Conservation (phyloP, 345 rosid genomes). For the Linum lewisii region DNA sequence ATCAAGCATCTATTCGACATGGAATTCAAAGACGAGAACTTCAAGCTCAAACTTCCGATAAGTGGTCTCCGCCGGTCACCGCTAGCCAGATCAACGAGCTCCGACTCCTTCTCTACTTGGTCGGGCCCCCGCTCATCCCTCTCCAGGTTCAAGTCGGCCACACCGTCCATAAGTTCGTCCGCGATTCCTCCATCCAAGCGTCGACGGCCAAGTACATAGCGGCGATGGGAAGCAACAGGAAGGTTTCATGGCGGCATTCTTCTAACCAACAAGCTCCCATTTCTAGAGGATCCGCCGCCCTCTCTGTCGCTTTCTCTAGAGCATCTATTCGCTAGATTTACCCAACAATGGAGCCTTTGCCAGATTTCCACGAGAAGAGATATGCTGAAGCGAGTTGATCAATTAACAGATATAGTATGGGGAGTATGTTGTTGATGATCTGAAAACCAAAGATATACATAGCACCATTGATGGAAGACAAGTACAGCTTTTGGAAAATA, state of each 20-base stretch:
- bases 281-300: slow-evolving; percentile 78
- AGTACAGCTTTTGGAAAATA: too few relatives aligned
- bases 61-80: slow-evolving; percentile 68
- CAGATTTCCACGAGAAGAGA: too few relatives aligned
- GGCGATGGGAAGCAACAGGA: slow-evolving; percentile 88
- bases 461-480: too few relatives aligned
- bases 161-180: slow-evolving; percentile 62
- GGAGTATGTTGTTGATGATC: too few relatives aligned
- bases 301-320: slow-evolving; percentile 74
- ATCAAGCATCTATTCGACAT: too few relatives aligned
- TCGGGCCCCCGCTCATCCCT: slow-evolving; percentile 92
- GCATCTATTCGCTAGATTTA: too few relatives aligned
- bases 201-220: slow-evolving; percentile 93
- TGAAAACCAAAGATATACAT: too few relatives aligned
- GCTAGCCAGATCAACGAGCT: slow-evolving; percentile 72
- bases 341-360: too few relatives aligned
- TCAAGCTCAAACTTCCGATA: slow-evolving; percentile 72
- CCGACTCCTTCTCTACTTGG: slow-evolving; percentile 77
- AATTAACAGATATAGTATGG: too few relatives aligned
- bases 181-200: slow-evolving; percentile 79
- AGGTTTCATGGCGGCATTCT: slow-evolving; percentile 70
- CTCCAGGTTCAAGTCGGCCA: slow-evolving; percentile 79
- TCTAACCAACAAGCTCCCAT: slow-evolving; percentile 60
- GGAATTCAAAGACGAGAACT: too few relatives aligned
- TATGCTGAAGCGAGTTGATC: too few relatives aligned